phyloP scores from a whole-genome alignment of 1,139 yeast genomes.

The Scheffersomyces titani region DNA sequence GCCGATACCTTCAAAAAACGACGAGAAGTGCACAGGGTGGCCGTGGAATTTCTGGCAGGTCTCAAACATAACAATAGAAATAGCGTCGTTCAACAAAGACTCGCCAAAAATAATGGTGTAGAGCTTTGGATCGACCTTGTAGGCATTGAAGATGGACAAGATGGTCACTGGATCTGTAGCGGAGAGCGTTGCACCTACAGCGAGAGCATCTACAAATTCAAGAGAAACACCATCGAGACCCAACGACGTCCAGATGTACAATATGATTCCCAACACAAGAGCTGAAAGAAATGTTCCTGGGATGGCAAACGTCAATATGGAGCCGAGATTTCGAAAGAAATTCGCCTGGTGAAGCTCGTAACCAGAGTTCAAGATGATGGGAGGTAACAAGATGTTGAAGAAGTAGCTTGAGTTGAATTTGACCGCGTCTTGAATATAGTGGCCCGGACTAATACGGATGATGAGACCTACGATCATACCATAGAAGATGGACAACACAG shows the following conservation, averaged over 20 bases:
- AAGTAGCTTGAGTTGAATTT: slow-evolving; percentile 93
- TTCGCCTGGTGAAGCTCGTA: slow-evolving; percentile 95
- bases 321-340: slow-evolving; percentile 88
- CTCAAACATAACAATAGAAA: slow-evolving; percentile 98
- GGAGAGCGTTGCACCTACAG: slow-evolving; percentile 95
- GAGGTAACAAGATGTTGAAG: slow-evolving; percentile 92
- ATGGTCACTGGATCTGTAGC: slow-evolving; percentile 99
- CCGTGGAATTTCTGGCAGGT: slow-evolving; percentile 97
- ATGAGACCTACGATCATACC: slow-evolving; percentile 96
- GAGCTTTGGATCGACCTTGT: slow-evolving; percentile 95
- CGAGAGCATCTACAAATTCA: slow-evolving; percentile 93
- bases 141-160: slow-evolving; percentile 92
- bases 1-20: slow-evolving; percentile 91
- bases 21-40: slow-evolving; percentile 67
- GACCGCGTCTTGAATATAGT: slow-evolving; percentile 94
- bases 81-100: slow-evolving; percentile 92
- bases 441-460: slow-evolving; percentile 91
- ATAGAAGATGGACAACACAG: slow-evolving; percentile 91
- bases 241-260: slow-evolving; percentile 86
- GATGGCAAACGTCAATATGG: slow-evolving; percentile 91
- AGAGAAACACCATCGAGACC: slow-evolving; percentile 87
- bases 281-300: slow-evolving; percentile 96
- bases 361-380: slow-evolving; percentile 94
- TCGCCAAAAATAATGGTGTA: slow-evolving; percentile 98
- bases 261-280: slow-evolving; percentile 78